Conservation (phyloP, 2,329 filamentous ascomycete species). For the Laburnicola sp. region DNA sequence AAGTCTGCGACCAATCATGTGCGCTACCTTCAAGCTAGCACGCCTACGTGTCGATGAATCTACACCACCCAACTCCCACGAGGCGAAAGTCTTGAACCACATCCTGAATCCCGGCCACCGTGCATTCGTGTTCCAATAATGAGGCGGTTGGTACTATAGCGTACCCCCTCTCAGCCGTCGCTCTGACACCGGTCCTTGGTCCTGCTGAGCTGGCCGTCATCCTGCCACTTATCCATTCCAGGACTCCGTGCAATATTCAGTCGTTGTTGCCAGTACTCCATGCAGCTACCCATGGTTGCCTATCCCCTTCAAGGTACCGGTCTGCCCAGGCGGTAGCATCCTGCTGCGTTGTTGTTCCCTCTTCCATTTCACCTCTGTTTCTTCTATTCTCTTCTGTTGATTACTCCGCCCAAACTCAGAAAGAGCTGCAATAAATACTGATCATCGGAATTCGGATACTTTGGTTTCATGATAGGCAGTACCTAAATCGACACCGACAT, state of each 20-base stretch:
- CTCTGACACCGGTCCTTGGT: constrained; percentile 11
- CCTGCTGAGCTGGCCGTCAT: constrained; percentile 6
- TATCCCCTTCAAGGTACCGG: neutral
- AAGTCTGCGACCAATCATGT: constrained; percentile 24
- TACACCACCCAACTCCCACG: constrained; percentile 16
- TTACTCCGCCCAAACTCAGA: neutral
- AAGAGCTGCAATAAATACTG: neutral
- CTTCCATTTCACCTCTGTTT: constrained; percentile 5
- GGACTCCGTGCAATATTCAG: constrained; percentile 14
- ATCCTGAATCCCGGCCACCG: neutral
- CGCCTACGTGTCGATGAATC: constrained; percentile 16
- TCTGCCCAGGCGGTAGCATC: neutral
- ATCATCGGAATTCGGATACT: neutral
- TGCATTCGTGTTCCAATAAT: constrained; percentile 8
- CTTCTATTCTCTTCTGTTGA: neutral
- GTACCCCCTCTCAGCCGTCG: constrained; percentile 1
- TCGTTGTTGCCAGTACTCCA: neutral
- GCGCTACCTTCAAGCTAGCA: constrained; percentile 19
- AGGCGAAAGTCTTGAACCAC: constrained; percentile 4
- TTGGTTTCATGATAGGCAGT: too few species aligned
- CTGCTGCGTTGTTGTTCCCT: too few species aligned
- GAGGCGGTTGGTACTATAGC: neutral
- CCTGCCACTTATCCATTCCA: neutral
- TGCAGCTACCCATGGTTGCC: constrained; percentile 9
- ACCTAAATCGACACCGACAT: constrained; percentile 1